A percentile compares a stretch with the other conserved stretches of the same genome.
Evolutionary conservation across 257 asterid genomes (phyloP).

Genomic region (Lycium ferocissimum): DNA sequence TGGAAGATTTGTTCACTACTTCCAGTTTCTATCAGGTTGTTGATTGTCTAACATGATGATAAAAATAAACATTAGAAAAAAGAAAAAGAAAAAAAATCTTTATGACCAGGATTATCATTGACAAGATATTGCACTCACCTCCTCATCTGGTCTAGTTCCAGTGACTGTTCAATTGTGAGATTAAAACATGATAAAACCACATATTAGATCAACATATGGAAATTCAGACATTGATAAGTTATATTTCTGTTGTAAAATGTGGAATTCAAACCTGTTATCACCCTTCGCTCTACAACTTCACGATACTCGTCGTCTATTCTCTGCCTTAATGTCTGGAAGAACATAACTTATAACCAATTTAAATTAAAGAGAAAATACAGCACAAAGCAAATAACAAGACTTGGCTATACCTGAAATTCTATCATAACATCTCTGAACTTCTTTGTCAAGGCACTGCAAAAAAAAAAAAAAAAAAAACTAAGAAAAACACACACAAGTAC

Average conservation of each 20-base stretch:
- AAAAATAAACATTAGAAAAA: slow-evolving; percentile 31
- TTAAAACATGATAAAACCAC: slow-evolving; percentile 24
- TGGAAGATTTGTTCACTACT: slow-evolving; percentile 89
- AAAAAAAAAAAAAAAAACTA: not conserved
- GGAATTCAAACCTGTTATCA: slow-evolving; percentile 67
- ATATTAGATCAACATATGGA: slow-evolving; percentile 22
- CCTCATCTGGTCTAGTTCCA: slow-evolving; percentile 87
- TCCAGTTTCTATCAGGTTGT: slow-evolving; percentile 82
- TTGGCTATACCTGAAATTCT: slow-evolving; percentile 72
- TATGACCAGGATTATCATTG: slow-evolving; percentile 17
- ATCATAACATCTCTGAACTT: slow-evolving; percentile 77
- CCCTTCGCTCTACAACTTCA: slow-evolving; percentile 91
- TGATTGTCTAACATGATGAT: slow-evolving; percentile 67
- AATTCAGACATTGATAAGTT: not conserved
- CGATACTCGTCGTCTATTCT: slow-evolving; percentile 86
- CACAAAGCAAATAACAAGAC: not conserved
- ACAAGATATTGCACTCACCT: slow-evolving; percentile 53
- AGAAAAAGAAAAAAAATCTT: no score
- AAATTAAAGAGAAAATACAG: not conserved
- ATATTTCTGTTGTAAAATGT: not conserved
- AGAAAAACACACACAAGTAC: slow-evolving; percentile 4
- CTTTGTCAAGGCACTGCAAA: slow-evolving; percentile 69
- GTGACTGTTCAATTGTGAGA: slow-evolving; percentile 59
- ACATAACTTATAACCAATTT: not conserved
- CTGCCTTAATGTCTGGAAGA: slow-evolving; percentile 66